Evolutionary conservation across 108 stramenopile species (phyloP), one percentile per base, ranked within the genome.

Genomic region (Nitzschia sp.): DNA sequence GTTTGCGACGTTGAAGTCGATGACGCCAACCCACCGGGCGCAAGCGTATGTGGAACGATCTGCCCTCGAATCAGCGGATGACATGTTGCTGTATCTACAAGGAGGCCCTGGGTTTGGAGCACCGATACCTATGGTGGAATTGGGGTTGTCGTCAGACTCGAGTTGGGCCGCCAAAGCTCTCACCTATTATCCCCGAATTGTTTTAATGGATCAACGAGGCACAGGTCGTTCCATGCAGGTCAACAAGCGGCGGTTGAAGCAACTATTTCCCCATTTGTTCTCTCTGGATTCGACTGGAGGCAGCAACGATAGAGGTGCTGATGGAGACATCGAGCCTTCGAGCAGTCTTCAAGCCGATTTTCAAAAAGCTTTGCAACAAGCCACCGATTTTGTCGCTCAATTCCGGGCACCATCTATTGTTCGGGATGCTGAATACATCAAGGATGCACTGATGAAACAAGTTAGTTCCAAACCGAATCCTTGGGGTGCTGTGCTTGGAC

Each of bases 141-240:
- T 91, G 25, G 78, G 68, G 10, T 80, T 89, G 15, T 43, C 73
- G 41, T 69, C 60, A 0, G 79, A 80, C 20, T 25, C 38, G 3
- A 71, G 72, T 43, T 95, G 94, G 93, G 90, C 85, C 7, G 82
- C 79, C 20, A 59, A 77, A 46, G 93, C 87, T 21, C 63, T 95
- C 44, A 41, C 69, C 8, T 72, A 81, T 46, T 88, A 79, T 51
- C 62, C 78, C 50, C 83, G 86, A 11, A 71, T 96, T 19, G 79
- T 97, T 1, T 44, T 97, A 39, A 87, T 97, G 91, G 96, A 97
- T 83, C 97, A 97, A 75, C 84, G 97, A 42, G 97, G 97, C 6
- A 97, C 97, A 5, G 97, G 97, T 0, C 54, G 64, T 42, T 93
- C 92, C 21, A 72, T 85, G 26, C 83, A 93, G 7, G 73, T 95